These are phyloP conservation scores for Purpureocillium takamizusanense DNA, from an alignment of 2,329 filamentous ascomycete species.

Conservation along the genomic window DNA sequence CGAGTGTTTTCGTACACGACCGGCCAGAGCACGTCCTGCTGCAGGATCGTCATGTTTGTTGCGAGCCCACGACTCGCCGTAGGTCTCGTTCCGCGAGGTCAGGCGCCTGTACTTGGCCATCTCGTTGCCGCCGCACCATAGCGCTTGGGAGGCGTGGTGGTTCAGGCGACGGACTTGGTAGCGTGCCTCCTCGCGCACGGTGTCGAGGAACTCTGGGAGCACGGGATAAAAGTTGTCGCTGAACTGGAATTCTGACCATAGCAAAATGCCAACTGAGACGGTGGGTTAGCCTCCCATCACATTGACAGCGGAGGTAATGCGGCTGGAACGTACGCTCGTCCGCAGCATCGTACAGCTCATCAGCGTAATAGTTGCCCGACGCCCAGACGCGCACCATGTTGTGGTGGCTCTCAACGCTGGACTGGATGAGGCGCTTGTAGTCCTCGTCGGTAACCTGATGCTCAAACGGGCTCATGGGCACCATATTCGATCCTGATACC, in stretches of 20 bases:
- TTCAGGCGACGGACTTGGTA: slow-evolving; percentile 53
- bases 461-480: slow-evolving; percentile 55
- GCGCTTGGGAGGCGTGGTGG: slow-evolving; percentile 45
- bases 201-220: slow-evolving; percentile 41
- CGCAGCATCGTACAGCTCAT: slow-evolving; percentile 52
- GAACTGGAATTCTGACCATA: slow-evolving; percentile 56
- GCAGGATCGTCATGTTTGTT: slow-evolving; percentile 46
- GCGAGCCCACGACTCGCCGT: slow-evolving; percentile 40
- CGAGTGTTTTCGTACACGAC: slow-evolving; percentile 44
- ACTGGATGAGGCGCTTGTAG: background rate
- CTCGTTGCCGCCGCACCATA: slow-evolving; percentile 49
- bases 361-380: slow-evolving; percentile 48
- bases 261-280: slow-evolving; percentile 40
- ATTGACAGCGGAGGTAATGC: no score
- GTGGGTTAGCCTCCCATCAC: no score
- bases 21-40: slow-evolving; percentile 36
- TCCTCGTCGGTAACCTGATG: slow-evolving; percentile 38
- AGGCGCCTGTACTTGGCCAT: slow-evolving; percentile 44
- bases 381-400: slow-evolving; percentile 57
- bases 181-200: slow-evolving; percentile 42
- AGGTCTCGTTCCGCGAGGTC: slow-evolving; percentile 17
- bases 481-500: slow-evolving; percentile 40
- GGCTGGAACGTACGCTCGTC: slow-evolving; percentile 30
- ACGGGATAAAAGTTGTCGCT: slow-evolving; percentile 50
- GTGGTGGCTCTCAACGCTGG: slow-evolving; percentile 43